phyloP scores from a whole-genome alignment of 164 flowering plant genomes.

The Echeveria elegans region DNA sequence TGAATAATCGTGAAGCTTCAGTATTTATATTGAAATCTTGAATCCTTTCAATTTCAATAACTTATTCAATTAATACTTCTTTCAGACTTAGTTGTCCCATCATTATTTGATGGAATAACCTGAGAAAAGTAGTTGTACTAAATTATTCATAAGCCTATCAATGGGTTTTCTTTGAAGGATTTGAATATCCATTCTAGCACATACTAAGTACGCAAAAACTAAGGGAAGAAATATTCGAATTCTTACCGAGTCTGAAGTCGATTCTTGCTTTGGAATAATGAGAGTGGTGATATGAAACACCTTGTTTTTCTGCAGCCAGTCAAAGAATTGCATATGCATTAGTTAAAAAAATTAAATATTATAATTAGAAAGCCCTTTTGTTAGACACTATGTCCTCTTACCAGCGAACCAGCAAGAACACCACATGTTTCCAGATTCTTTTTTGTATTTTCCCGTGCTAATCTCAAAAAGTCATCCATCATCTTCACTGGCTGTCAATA shows the following conservation, averaged over 20 bases:
- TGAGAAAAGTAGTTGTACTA: not conserved
- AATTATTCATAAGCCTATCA: no score
- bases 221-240: not conserved
- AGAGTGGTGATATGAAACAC: slow-evolving; percentile 75
- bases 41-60: not conserved
- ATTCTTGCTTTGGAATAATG: slow-evolving; percentile 91
- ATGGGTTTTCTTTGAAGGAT: not conserved
- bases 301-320: slow-evolving; percentile 71
- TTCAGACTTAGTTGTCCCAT: not conserved
- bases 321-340: slow-evolving; percentile 5
- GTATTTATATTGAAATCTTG: not conserved
- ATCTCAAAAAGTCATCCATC: slow-evolving; percentile 80
- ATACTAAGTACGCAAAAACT: no score
- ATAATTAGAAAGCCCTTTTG: not conserved
- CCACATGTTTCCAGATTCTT: slow-evolving; percentile 96
- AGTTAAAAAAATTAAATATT: not conserved
- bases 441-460: slow-evolving; percentile 68
- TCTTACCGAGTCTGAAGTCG: slow-evolving; percentile 94
- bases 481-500: slow-evolving; percentile 60
- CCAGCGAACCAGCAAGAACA: slow-evolving; percentile 88
- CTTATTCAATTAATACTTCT: not conserved
- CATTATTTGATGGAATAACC: not conserved
- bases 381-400: slow-evolving; percentile 22
- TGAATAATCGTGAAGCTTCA: not conserved
- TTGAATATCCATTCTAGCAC: not conserved